Evolutionary conservation across 1,139 yeast genomes (phyloP), one percentile per base, ranked within the genome.

Genomic region (Suhomyces chickasaworum): DNA sequence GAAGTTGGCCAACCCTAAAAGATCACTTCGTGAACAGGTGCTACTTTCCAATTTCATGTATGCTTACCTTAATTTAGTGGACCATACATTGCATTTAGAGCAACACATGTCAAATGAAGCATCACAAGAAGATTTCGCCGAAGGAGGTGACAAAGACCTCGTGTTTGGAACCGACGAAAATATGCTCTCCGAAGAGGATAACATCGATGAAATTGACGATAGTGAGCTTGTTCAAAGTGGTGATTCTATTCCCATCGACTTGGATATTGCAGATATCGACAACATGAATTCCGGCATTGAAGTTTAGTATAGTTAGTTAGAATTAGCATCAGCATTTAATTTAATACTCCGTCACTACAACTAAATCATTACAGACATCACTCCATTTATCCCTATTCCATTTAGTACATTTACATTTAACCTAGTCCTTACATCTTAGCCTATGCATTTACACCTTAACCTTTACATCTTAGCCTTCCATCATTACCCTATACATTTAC

Each of bases 1-100:
- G 63, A 93, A 93, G 65, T 75, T 93, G 55, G 97, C 98, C 34
- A 95, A 95, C 61, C 95, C 98, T 1, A 87, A 89, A 60, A 73
- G 98, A 47, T 95, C 95, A 16, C 71, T 93, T 50, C 77, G 91
- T 31, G 97, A 95, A 61, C 99, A 93, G 63, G 99, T 93, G 2
- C 66, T 93, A 42, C 69, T 93, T 54, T 89, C 97, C 47, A 95
- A 95, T 64, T 93, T 93, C 77, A 93, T 93, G 99, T 93, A 93
- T 64, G 95, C 98, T 0, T 93, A 93, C 67, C 78, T 93, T 73
- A 93, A 93, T 61, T 74, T 93, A 65, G 97, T 93, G 48, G 95
- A 93, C 65, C 97, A 91, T 58, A 85, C 93, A 7, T 71, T 86
- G 55, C 89, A 85, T 64, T 66, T 86, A 53, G 91, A 86, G 57